phyloP scores from a whole-genome alignment of 441 rosid species.

The Populus hybrid region DNA sequence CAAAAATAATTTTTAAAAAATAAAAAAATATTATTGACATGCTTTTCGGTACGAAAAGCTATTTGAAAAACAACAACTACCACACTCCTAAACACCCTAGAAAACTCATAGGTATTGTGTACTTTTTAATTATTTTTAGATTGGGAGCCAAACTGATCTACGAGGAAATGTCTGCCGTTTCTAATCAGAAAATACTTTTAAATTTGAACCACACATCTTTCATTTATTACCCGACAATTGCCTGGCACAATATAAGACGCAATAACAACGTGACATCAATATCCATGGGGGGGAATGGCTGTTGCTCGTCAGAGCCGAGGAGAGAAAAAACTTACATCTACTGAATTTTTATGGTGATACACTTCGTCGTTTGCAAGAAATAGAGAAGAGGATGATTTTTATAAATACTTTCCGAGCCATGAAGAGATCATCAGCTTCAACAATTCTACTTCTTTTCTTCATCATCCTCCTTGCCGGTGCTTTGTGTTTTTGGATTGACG shows the following conservation, averaged over 20 bases:
- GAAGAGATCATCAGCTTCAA: conserved; percentile 31
- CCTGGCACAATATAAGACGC: not conserved
- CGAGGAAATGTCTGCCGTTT: not conserved
- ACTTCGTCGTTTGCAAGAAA: not conserved
- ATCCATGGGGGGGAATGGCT: not conserved
- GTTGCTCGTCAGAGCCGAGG: not conserved
- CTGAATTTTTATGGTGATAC: not conserved
- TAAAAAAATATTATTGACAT: no score
- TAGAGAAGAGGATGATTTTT: not conserved
- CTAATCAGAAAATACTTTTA: not conserved
- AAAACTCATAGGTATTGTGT: not conserved
- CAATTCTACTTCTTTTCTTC: conserved; percentile 26
- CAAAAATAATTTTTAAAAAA: no score
- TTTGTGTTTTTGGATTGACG: conserved; percentile 25
- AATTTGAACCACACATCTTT: not conserved
- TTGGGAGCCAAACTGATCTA: not conserved
- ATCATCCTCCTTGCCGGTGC: conserved; percentile 28
- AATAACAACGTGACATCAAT: not conserved
- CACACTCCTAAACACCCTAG: no score
- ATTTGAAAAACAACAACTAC: no score
- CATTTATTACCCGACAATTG: not conserved
- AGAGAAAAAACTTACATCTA: not conserved
- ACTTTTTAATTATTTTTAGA: no score
- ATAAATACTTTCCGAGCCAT: not conserved
- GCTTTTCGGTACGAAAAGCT: no score